Percentiles rank a stretch among this genome's conserved stretches.
Evolutionary conservation across 768 basidiomycete species (phyloP).

Genomic region (Calocera cornea): DNA sequence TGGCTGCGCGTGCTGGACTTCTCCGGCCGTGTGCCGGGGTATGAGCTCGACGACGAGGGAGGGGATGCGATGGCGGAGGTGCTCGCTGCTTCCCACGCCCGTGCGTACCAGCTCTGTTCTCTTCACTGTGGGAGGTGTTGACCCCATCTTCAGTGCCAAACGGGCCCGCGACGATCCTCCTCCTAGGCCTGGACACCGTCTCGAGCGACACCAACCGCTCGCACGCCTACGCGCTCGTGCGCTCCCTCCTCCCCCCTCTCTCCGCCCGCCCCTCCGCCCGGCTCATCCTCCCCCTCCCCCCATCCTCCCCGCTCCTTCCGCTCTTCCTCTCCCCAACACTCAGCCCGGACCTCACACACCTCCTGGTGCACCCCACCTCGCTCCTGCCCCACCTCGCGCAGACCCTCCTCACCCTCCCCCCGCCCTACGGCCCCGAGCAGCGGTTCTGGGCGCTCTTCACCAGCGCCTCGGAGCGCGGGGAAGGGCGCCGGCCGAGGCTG

Average conservation of each 20-base stretch:
- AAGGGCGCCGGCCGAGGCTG: conserved; percentile 48
- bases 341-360: conserved; percentile 47
- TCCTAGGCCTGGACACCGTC: not conserved
- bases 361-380: conserved; percentile 55
- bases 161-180: not conserved
- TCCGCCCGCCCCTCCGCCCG: not conserved
- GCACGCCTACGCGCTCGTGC: not conserved
- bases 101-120: not conserved
- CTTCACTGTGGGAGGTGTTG: not conserved
- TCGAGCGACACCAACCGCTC: not conserved
- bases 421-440: conserved; percentile 42
- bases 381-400: conserved; percentile 55
- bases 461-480: conserved; percentile 44
- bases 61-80: not conserved
- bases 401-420: conserved; percentile 59
- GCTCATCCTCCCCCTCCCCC: not conserved
- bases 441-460: conserved; percentile 75
- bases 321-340: conserved; percentile 39
- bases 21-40: not conserved
- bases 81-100: not conserved
- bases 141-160: not conserved
- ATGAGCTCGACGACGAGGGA: not conserved
- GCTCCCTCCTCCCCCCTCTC: not conserved
- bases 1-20: not conserved
- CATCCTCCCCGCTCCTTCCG: not conserved